phyloP scores from a whole-genome alignment of 1,139 yeast genomes.

The Barnettozyma hawaiiensis region DNA sequence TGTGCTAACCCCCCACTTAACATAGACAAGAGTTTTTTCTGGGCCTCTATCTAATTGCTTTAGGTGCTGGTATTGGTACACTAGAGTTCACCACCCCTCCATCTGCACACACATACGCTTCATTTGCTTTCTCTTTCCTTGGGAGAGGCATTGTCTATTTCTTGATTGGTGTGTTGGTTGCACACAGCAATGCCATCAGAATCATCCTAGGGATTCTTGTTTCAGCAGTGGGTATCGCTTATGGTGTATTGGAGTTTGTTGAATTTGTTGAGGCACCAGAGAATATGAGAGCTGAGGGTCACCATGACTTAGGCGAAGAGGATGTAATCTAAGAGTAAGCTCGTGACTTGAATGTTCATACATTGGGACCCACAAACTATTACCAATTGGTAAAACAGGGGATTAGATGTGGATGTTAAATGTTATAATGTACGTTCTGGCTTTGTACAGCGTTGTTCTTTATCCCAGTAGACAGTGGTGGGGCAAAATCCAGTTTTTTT shows the following conservation, averaged over 20 bases:
- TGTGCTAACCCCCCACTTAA: neutral
- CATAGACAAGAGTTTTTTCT: conserved; percentile 17
- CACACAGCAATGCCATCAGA: conserved; percentile 53
- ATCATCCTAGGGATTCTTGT: conserved; percentile 51
- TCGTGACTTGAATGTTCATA: too few species aligned
- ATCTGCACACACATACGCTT: conserved; percentile 63
- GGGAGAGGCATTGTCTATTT: conserved; percentile 80
- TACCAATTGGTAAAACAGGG: neutral
- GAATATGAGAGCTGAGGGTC: conserved; percentile 39
- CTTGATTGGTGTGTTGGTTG: conserved; percentile 57
- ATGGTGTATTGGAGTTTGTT: conserved; percentile 57
- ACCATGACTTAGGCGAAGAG: conserved; percentile 24
- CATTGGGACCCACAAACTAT: neutral
- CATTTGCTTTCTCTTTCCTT: conserved; percentile 74
- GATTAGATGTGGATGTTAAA: neutral
- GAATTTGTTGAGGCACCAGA: conserved; percentile 71
- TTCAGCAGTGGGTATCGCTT: conserved; percentile 53
- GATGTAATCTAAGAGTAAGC: conserved; percentile 21
- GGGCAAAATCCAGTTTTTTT: too few species aligned
- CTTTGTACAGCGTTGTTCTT: too few species aligned
- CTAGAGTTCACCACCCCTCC: conserved; percentile 61
- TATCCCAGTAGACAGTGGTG: too few species aligned
- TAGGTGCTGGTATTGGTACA: conserved; percentile 44
- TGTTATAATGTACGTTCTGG: too few species aligned
- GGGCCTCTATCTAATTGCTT: conserved; percentile 52